A percentile compares a stretch with the other conserved stretches of the same genome.
phyloP scores from a whole-genome alignment of 1,284 basidiomycete species.

The Tilletiopsis washingtonensis region DNA sequence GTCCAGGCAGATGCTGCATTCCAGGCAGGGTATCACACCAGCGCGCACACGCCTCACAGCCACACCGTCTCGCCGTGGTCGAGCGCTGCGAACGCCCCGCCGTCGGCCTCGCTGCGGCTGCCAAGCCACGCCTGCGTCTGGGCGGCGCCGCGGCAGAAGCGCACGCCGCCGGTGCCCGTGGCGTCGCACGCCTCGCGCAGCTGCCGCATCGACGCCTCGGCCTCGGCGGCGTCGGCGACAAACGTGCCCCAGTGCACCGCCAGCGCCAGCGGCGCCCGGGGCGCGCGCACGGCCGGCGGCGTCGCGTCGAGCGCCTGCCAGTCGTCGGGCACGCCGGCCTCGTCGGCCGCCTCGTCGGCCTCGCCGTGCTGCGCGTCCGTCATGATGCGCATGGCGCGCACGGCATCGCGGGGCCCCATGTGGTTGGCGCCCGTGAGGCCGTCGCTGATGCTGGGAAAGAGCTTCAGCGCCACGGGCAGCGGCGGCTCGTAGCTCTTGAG shows the following conservation, averaged over 20 bases:
- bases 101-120: no score
- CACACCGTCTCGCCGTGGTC: no score
- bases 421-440: conserved; percentile 40
- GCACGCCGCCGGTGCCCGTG: no score
- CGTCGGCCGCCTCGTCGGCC: not conserved
- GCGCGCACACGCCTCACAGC: no score
- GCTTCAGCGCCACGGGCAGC: no score
- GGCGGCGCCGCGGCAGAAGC: no score
- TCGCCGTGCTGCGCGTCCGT: not conserved
- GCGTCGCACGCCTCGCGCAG: conserved; percentile 10
- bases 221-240: conserved; percentile 12
- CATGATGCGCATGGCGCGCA: conserved; percentile 26
- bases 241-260: conserved; percentile 36
- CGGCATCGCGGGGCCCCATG: conserved; percentile 39
- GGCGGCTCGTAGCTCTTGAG: conserved; percentile 35
- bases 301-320: not conserved
- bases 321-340: no score
- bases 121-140: no score
- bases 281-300: not conserved
- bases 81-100: no score
- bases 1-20: no score
- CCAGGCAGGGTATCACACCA: no score
- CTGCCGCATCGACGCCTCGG: conserved; percentile 2
- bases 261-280: conserved; percentile 10
- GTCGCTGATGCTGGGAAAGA: conserved; percentile 26